Percentiles rank a stretch among this genome's conserved stretches.
Conservation (phyloP, 495 filamentous ascomycete genomes). For the Aspergillus indologenus region DNA sequence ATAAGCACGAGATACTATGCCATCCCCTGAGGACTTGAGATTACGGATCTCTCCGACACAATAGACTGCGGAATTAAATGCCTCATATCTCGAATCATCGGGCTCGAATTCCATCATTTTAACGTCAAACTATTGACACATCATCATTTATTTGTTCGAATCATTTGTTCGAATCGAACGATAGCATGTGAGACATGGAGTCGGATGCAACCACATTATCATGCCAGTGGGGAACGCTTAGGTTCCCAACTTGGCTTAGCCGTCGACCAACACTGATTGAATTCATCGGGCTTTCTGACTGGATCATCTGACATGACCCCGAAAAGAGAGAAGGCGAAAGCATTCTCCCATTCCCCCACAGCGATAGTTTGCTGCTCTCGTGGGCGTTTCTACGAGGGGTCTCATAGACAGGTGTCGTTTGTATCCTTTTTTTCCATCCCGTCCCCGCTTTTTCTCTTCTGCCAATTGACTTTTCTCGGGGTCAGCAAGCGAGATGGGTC, state of each 20-base stretch:
- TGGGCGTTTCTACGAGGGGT: background rate
- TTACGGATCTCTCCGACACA: background rate
- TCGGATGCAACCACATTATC: conserved; percentile 18
- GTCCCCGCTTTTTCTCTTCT: background rate
- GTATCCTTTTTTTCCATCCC: background rate
- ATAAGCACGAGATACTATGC: background rate
- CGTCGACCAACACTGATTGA: background rate
- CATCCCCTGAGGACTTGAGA: background rate
- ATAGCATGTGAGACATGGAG: conserved; percentile 19
- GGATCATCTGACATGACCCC: background rate
- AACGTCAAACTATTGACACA: conserved; percentile 7
- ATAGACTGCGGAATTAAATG: background rate
- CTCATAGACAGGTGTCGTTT: background rate
- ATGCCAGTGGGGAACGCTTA: conserved; percentile 7
- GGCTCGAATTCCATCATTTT: background rate
- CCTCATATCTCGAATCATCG: background rate
- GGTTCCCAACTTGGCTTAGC: background rate
- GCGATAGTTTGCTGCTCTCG: background rate
- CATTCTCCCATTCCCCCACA: background rate
- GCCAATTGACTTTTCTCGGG: background rate
- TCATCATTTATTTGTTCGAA: conserved; percentile 1
- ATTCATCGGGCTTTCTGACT: conserved; percentile 4
- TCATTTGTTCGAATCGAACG: background rate
- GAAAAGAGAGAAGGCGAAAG: background rate
- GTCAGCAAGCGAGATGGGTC: background rate